Conservation (phyloP, 2,329 filamentous ascomycete species). For the Penicillium sp. region DNA sequence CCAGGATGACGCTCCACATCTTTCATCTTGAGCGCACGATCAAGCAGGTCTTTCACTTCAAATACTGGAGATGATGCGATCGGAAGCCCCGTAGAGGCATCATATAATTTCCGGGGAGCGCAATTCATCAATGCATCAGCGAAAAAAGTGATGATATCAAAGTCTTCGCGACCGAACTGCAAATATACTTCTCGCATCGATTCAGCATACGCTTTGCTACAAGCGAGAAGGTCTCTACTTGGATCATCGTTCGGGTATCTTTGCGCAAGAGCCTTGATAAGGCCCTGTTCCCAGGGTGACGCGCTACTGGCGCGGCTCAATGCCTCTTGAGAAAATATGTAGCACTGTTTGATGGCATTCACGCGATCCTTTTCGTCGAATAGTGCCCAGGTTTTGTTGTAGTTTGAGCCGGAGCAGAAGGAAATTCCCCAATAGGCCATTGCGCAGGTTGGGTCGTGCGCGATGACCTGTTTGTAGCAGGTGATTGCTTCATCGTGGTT, state of each 20-base stretch:
- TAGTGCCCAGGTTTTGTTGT: constrained; percentile 23
- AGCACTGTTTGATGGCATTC: constrained; percentile 17
- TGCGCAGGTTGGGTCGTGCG: constrained; percentile 30
- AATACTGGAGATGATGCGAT: constrained; percentile 52
- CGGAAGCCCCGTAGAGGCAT: constrained; percentile 49
- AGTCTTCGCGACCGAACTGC: constrained; percentile 43
- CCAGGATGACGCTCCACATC: constrained; percentile 63
- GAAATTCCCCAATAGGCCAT: constrained; percentile 33
- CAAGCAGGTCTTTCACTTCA: constrained; percentile 59
- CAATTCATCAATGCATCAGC: constrained; percentile 66
- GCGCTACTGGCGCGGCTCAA: constrained; percentile 6
- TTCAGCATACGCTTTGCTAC: constrained; percentile 15
- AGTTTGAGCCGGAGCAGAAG: constrained; percentile 22
- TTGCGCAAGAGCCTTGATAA: constrained; percentile 19
- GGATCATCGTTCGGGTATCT: constrained; percentile 22
- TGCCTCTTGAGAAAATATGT: constrained; percentile 14
- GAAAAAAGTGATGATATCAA: constrained; percentile 63
- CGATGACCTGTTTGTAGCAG: constrained; percentile 32
- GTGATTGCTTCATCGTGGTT: constrained; percentile 37
- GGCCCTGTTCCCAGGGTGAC: constrained; percentile 24
- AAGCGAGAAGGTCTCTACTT: constrained; percentile 9
- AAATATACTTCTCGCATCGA: constrained; percentile 16
- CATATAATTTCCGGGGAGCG: constrained; percentile 64
- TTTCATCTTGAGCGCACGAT: constrained; percentile 55
- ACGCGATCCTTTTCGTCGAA: constrained; percentile 16